Evolutionary conservation across 2,329 filamentous ascomycete genomes (phyloP).

Genomic region (Metarhizium humberi): DNA sequence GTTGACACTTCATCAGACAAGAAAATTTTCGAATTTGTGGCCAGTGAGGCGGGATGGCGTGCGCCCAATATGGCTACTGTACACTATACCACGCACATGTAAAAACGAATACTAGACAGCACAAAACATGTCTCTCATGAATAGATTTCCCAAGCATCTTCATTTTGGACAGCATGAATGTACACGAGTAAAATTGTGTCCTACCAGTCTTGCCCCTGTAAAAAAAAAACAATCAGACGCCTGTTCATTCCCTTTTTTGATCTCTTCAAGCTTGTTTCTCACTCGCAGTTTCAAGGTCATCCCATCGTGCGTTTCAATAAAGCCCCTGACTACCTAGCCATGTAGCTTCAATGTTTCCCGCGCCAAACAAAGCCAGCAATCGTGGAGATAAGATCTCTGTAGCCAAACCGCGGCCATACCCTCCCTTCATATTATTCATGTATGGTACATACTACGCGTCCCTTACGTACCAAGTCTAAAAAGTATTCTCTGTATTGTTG

Average conservation of each 20-base stretch:
- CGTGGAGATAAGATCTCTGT: background rate
- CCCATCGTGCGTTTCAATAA: background rate
- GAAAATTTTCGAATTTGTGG: background rate
- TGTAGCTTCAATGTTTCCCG: background rate
- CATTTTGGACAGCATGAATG: background rate
- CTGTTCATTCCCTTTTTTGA: background rate
- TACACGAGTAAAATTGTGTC: background rate
- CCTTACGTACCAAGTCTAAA: background rate
- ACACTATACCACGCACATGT: slow-evolving; percentile 1
- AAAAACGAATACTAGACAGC: background rate
- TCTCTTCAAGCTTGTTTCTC: background rate
- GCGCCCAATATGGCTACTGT: slow-evolving; percentile 1
- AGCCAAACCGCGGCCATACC: background rate
- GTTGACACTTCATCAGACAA: background rate
- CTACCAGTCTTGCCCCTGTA: background rate
- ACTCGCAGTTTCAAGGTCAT: background rate
- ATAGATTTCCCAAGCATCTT: background rate
- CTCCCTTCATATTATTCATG: background rate
- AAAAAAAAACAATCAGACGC: slow-evolving; percentile 1
- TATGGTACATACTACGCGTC: background rate
- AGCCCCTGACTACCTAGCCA: no score
- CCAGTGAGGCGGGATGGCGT: background rate
- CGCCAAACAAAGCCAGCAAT: background rate
- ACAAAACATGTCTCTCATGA: background rate
- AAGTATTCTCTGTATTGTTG: background rate